Percentiles rank a stretch among this genome's conserved stretches.
Evolutionary conservation across 1,139 yeast genomes (phyloP).

Genomic region (Diutina scorzettiae): DNA sequence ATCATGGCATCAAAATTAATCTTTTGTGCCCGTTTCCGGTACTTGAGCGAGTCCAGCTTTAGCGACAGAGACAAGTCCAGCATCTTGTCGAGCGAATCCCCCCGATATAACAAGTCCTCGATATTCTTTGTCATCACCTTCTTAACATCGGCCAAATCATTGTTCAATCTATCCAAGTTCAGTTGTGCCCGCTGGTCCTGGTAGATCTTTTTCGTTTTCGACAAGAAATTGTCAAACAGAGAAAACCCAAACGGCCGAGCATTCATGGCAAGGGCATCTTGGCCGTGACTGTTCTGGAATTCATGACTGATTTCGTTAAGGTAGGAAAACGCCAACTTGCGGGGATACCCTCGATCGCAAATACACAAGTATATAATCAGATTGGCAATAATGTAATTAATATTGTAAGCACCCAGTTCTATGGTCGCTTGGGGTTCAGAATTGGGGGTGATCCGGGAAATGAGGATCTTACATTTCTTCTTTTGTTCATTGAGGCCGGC

Average conservation of each 20-base stretch:
- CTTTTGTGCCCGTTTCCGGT: conserved; percentile 79
- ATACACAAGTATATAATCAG: conserved; percentile 67
- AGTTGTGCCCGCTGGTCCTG: conserved; percentile 87
- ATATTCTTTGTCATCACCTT: conserved; percentile 93
- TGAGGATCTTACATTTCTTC: conserved; percentile 69
- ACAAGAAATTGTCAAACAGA: conserved; percentile 71
- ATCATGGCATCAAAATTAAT: conserved; percentile 84
- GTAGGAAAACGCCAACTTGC: conserved; percentile 82
- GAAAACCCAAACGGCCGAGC: conserved; percentile 86
- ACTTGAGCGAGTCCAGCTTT: conserved; percentile 75
- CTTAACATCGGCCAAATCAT: conserved; percentile 86
- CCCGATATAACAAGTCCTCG: conserved; percentile 87
- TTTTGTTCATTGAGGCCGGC: conserved; percentile 59
- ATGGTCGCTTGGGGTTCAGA: conserved; percentile 82
- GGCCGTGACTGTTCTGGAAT: conserved; percentile 69
- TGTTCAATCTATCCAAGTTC: conserved; percentile 74
- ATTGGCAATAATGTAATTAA: conserved; percentile 60
- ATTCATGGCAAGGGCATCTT: conserved; percentile 47
- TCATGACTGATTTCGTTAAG: conserved; percentile 73
- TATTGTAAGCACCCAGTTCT: conserved; percentile 63
- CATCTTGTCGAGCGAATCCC: conserved; percentile 89
- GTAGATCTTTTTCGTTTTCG: conserved; percentile 78
- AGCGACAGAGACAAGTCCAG: conserved; percentile 75
- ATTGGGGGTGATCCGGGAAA: conserved; percentile 65
- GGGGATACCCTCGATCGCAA: conserved; percentile 68